Base-by-base conservation (phyloP, 2,329 filamentous ascomycete genomes). In the Aureobasidium vineae region DNA sequence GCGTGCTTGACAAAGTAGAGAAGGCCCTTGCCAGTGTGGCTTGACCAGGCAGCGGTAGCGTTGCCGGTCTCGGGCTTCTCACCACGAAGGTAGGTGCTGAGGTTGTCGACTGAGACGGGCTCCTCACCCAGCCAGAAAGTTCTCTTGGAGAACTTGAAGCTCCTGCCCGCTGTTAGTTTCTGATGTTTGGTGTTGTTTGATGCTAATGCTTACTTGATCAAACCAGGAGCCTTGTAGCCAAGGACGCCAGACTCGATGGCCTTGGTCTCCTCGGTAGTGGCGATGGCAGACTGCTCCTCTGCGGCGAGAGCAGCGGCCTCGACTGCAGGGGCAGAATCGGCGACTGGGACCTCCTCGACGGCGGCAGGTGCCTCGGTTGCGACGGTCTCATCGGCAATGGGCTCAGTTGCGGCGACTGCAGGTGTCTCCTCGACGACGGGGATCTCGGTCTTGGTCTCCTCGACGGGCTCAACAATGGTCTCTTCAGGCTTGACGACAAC, bases 21-120 rank as follows among this genome's bases (percentile, higher is more conserved):
- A 23, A 98, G 89, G 76, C 95, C 95, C 84, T 96, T 96, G 78
- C 94, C 94, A 68, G 94, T 97, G 84, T 96, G 88, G 72, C 88
- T 88, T 70, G 94, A 92, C 92, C 95, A 97, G 41, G 95, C 90
- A 72, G 88, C 89, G 73, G 90, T 89, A 71, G 90, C 85, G 82
- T 96, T 89, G 69, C 90, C 89, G 71, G 88, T 84, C 64, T 88
- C 84, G 66, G 88, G 84, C 88, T 97, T 97, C 86, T 97, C 92
- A 74, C 87, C 88, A 81, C 92, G 91, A 73, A 96, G 84, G 83
- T 94, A 97, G 73, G 84, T 81, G 72, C 84, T 79, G 66, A 97
- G 85, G 76, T 89, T 84, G 80, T 94, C 89, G 73, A 86, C 80
- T 75, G 92, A 86, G 68, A 96, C 89, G 47, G 83, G 77, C 66